Evolutionary conservation across 768 basidiomycete genomes (phyloP).

Genomic region (Tylopilus subfusipes): DNA sequence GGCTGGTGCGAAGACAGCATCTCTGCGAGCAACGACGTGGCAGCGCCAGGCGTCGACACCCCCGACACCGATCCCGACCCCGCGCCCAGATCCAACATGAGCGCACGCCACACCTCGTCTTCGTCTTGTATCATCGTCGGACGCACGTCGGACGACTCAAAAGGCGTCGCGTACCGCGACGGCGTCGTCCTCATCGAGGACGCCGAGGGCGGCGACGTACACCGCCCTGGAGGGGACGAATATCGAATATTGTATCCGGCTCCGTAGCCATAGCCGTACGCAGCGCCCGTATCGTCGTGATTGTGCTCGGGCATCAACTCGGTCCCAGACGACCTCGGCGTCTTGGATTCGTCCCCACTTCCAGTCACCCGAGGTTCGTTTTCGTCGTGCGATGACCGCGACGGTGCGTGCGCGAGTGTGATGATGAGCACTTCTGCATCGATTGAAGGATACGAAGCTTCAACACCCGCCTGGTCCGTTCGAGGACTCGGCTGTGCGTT

Average conservation of each 20-base stretch:
- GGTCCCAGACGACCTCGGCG: not conserved
- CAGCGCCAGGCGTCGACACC: too few species aligned
- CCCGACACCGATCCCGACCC: constrained; percentile 10
- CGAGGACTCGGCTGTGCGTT: not conserved
- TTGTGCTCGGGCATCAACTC: not conserved
- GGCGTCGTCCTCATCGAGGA: not conserved
- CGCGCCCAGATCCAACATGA: constrained; percentile 3
- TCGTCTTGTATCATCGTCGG: constrained; percentile 14
- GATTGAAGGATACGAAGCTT: not conserved
- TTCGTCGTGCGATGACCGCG: not conserved
- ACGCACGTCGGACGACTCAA: not conserved
- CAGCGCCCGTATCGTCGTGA: not conserved
- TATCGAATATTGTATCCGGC: not conserved
- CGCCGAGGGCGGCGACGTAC: not conserved
- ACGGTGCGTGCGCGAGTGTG: not conserved
- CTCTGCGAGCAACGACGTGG: not conserved
- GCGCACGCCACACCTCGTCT: constrained; percentile 20
- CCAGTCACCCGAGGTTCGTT: not conserved
- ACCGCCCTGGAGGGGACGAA: not conserved
- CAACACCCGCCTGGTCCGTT: not conserved
- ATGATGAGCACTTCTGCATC: not conserved
- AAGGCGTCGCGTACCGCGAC: constrained; percentile 11
- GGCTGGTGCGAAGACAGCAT: not conserved
- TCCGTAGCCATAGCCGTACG: not conserved
- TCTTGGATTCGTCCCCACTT: not conserved